Percentiles rank a stretch among this genome's conserved stretches.
Conservation (phyloP, 345 rosid species). For the Syzygium oleosum region DNA sequence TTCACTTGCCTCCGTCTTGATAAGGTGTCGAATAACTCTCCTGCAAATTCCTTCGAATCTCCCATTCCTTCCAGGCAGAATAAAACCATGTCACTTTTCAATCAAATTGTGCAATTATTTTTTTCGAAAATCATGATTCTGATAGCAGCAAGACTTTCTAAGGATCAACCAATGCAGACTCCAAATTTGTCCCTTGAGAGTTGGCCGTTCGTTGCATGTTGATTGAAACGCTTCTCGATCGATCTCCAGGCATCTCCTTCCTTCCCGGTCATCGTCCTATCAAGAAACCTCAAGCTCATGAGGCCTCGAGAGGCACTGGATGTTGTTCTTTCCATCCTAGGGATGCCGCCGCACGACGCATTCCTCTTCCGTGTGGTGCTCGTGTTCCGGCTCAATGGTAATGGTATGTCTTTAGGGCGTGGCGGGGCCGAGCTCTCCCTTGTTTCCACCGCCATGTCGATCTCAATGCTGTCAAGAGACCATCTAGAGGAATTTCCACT, state of each 20-base stretch:
- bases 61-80: constrained; percentile 53
- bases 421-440: not conserved
- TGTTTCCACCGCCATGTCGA: constrained; percentile 31
- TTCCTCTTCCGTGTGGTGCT: constrained; percentile 39
- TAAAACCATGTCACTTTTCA: not conserved
- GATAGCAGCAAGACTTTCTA: not conserved
- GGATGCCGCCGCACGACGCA: constrained; percentile 1
- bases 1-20: constrained; percentile 52
- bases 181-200: constrained; percentile 65
- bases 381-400: constrained; percentile 23
- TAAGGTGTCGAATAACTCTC: constrained; percentile 61
- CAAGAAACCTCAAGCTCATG: constrained; percentile 73
- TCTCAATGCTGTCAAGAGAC: constrained; percentile 43
- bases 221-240: constrained; percentile 58
- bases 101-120: not conserved
- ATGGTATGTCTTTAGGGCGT: constrained; percentile 3
- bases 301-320: constrained; percentile 60
- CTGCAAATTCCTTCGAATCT: constrained; percentile 75
- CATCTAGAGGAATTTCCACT: constrained; percentile 27
- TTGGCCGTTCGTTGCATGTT: constrained; percentile 46
- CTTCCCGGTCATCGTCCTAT: constrained; percentile 63
- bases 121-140: not conserved
- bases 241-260: constrained; percentile 77
- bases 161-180: constrained; percentile 49
- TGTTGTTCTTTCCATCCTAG: constrained; percentile 35